Base-by-base conservation (phyloP, 2,329 filamentous ascomycete species). In the Sporothrix euskadiensis region DNA sequence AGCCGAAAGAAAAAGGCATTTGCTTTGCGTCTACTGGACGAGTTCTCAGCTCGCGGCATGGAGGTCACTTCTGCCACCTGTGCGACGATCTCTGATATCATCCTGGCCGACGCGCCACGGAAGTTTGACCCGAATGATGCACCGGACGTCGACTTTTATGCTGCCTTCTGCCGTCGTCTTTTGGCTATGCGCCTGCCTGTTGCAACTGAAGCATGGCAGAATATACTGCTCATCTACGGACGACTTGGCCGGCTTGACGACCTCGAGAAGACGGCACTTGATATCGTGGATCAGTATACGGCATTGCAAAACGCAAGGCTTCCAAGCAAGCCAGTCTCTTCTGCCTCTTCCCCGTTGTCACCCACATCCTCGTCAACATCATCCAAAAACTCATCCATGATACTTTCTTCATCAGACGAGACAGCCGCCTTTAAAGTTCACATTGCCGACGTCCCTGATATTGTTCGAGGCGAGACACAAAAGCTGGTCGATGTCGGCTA, bases 361-460 rank as follows among this genome's bases (percentile, higher is more conserved):
- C 3, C 35, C 35, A 5, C 7, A 19, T 22, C 54, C 14, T 14
- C 30, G 2, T 4, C 22, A 39, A 16, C 52, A 16, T 54, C 56
- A 12, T 6, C 26, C 16, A 19, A 52, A 1, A 1, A 22, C 3
- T 30, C 41, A 2, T 49, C 26, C 30, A 6, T 12, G 4, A 30
- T 52, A 32, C 12, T 57, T 3, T 39, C 63, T 22, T 14, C 65
- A 74, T 77, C 54, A 79, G 78, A 72, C 77, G 22, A 78, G 77
- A 69, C 75, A 4, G 80, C 84, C 4, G 80, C 84, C 52, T 79
- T 86, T 47, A 83, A 83, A 0, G 80, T 87, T 39, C 83, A 87
- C 72, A 77, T 79, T 4, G 77, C 78, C 7, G 86, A 88, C 74
- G 77, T 85, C 12, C 86, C 83, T 0, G 74, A 75, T 78, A 74